Conservation (phyloP, 768 basidiomycete species). For the Tulasnella sp. region DNA sequence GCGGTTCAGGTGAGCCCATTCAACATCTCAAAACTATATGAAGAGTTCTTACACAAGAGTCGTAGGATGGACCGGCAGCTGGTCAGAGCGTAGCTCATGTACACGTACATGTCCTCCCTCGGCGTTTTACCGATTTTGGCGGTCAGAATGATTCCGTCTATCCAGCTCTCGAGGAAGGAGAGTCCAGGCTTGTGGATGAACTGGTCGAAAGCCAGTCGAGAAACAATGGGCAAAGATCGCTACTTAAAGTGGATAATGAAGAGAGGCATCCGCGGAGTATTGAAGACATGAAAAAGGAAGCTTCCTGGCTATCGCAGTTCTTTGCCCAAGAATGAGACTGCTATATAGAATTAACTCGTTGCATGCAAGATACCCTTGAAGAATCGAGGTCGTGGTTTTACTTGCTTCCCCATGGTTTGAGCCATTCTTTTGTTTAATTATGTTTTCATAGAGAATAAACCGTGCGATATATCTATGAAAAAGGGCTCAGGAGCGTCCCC, state of each 20-base stretch:
- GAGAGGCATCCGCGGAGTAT: conserved; percentile 44
- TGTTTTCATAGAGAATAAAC: too few species aligned
- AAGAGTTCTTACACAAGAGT: not conserved
- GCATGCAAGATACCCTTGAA: too few species aligned
- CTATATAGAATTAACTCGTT: too few species aligned
- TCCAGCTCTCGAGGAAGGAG: conserved; percentile 2
- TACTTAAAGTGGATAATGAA: conserved; percentile 57
- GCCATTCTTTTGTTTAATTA: too few species aligned
- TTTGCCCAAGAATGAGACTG: too few species aligned
- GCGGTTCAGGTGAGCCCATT: conserved; percentile 61
- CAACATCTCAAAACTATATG: not conserved
- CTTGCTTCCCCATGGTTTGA: too few species aligned
- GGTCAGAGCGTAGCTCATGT: conserved; percentile 85
- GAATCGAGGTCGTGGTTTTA: too few species aligned
- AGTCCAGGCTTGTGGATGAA: conserved; percentile 49
- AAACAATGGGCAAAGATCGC: not conserved
- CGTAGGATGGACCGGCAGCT: conserved; percentile 73
- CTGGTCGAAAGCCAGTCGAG: conserved; percentile 34
- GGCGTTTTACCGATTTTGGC: conserved; percentile 39
- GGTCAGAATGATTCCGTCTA: conserved; percentile 27
- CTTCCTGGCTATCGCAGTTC: conserved; percentile 48
- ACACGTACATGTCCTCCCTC: conserved; percentile 89
- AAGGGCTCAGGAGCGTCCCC: too few species aligned
- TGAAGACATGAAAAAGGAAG: conserved; percentile 74
- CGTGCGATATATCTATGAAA: too few species aligned